Percentiles rank a stretch among this genome's conserved stretches.
These are phyloP conservation scores for Colletotrichum zoysiae DNA, from an alignment of 2,329 filamentous ascomycete species.

Conservation along the genomic window DNA sequence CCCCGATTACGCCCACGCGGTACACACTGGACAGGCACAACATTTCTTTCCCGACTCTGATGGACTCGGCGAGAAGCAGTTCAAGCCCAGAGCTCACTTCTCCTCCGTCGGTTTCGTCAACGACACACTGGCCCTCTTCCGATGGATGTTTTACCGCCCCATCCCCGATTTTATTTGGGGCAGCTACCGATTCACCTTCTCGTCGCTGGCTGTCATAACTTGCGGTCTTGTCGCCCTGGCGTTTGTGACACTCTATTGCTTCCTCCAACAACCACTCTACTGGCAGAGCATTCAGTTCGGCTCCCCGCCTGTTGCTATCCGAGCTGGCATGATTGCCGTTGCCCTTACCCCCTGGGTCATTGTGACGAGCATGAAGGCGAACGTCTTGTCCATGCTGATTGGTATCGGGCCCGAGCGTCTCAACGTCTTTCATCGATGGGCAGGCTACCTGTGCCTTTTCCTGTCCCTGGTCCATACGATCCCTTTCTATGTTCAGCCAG, in stretches of 20 bases:
- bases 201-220: conserved; percentile 79
- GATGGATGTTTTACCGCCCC: conserved; percentile 91
- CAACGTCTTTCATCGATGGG: conserved; percentile 94
- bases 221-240: conserved; percentile 76
- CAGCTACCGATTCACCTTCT: conserved; percentile 80
- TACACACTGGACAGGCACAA: conserved; percentile 65
- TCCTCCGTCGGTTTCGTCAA: conserved; percentile 82
- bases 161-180: conserved; percentile 79
- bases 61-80: conserved; percentile 67
- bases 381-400: conserved; percentile 84
- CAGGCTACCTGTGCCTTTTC: conserved; percentile 86
- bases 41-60: conserved; percentile 81
- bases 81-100: conserved; percentile 77
- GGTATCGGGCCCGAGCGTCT: conserved; percentile 93
- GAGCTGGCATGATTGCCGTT: conserved; percentile 91
- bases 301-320: conserved; percentile 87
- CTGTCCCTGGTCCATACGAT: conserved; percentile 86
- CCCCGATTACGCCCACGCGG: conserved; percentile 59
- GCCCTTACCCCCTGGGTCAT: conserved; percentile 95
- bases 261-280: conserved; percentile 89
- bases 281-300: conserved; percentile 89
- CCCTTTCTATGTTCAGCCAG: conserved; percentile 90
- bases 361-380: conserved; percentile 90
- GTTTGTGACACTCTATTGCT: conserved; percentile 85
- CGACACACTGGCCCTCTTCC: conserved; percentile 82